These are phyloP conservation scores for Berkeleyomyces basicola DNA, from an alignment of 2,329 filamentous ascomycete genomes.

Conservation along the genomic window DNA sequence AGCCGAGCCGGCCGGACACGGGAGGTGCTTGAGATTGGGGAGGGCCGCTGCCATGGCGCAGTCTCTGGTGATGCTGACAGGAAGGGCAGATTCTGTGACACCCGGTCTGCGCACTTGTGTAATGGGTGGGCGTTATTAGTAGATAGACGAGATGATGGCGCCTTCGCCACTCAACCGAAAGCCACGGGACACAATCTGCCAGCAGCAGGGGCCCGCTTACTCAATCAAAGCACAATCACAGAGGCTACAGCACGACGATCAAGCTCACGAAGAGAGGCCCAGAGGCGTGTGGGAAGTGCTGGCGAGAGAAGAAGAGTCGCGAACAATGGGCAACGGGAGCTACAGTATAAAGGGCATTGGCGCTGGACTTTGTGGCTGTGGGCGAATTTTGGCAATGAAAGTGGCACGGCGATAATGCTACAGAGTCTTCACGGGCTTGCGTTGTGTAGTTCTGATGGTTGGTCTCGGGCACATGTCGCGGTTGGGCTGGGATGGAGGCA, in stretches of 20 bases:
- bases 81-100: neutral
- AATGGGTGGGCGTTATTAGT: neutral
- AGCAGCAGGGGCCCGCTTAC: neutral
- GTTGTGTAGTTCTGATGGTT: too few relatives aligned
- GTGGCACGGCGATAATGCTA: neutral
- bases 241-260: neutral
- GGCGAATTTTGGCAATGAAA: neutral
- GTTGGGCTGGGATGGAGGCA: too few relatives aligned
- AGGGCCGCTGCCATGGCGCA: constrained; percentile 10
- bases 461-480: too few relatives aligned
- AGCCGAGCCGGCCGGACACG: constrained; percentile 31
- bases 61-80: neutral
- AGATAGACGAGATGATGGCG: neutral
- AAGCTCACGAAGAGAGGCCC: neutral
- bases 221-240: neutral
- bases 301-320: neutral
- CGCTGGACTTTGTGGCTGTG: neutral
- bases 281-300: neutral
- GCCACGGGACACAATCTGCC: neutral
- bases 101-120: neutral
- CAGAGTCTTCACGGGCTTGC: neutral
- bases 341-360: neutral
- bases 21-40: constrained; percentile 29
- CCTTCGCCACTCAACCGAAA: neutral
- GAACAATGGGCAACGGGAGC: neutral